These are phyloP conservation scores for Podila clonocystis DNA, from an alignment of 192 early-diverging fungal genomes.

Conservation along the genomic window DNA sequence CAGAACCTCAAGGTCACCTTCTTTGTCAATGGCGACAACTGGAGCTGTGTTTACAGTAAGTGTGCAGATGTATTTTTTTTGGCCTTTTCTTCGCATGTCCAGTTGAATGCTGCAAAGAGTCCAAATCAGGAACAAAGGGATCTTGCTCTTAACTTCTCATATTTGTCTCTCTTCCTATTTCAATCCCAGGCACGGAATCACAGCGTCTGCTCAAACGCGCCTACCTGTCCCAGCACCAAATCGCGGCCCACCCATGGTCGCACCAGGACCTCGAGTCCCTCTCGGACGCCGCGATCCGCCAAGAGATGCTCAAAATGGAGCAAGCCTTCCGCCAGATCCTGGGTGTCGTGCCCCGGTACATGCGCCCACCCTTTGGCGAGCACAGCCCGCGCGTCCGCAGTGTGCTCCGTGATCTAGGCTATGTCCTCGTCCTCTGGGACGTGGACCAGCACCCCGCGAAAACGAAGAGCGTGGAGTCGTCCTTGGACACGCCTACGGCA, in stretches of 20 bases:
- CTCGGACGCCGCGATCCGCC: conserved; percentile 53
- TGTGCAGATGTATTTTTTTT: too few relatives aligned
- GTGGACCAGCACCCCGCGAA: conserved; percentile 19
- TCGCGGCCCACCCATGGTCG: conserved; percentile 70
- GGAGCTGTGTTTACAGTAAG: conserved; percentile 51
- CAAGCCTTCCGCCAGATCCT: conserved; percentile 60
- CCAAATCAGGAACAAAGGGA: background rate
- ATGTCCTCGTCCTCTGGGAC: conserved; percentile 50
- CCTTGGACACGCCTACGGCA: background rate
- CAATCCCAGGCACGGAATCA: conserved; percentile 21
- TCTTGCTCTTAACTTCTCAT: background rate
- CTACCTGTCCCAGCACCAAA: conserved; percentile 62
- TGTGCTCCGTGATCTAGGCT: conserved; percentile 23
- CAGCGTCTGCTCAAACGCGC: conserved; percentile 36
- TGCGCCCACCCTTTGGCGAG: conserved; percentile 68
- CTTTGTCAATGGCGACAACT: conserved; percentile 69
- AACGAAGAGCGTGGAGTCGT: background rate
- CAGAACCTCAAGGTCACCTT: conserved; percentile 68
- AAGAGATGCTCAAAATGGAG: conserved; percentile 60
- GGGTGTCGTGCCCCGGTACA: conserved; percentile 64
- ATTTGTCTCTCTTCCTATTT: background rate
- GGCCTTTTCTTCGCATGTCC: background rate
- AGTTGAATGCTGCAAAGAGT: background rate
- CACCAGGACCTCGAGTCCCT: conserved; percentile 57
- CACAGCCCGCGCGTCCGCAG: conserved; percentile 7